A percentile compares a stretch with the other conserved stretches of the same genome.
Evolutionary conservation across 2,329 filamentous ascomycete genomes (phyloP).

Genomic region (Daldinia sp.): DNA sequence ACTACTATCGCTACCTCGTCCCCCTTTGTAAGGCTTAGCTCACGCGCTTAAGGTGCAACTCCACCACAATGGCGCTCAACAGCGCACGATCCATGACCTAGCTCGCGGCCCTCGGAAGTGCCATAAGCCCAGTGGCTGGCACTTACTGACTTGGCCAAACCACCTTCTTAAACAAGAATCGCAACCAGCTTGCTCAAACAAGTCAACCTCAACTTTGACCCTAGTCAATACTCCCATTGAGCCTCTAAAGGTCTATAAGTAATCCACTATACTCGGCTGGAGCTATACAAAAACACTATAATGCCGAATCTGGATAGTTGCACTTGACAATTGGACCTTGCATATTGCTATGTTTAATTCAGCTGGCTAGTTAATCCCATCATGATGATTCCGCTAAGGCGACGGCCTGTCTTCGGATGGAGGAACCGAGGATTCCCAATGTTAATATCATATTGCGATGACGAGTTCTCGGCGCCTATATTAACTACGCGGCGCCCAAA

Average conservation of each 20-base stretch:
- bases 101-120: slow-evolving; percentile 11
- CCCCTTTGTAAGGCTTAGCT: background rate
- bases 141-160: slow-evolving; percentile 3
- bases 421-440: background rate
- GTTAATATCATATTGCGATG: background rate
- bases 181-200: slow-evolving; percentile 5
- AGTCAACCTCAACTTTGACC: background rate
- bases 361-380: background rate
- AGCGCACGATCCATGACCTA: background rate
- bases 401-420: background rate
- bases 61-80: background rate
- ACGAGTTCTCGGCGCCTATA: background rate
- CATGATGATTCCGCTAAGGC: slow-evolving; percentile 2
- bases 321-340: slow-evolving; percentile 27
- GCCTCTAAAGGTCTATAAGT: background rate
- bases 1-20: background rate
- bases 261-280: background rate
- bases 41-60: background rate
- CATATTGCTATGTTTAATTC: slow-evolving; percentile 2
- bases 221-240: background rate
- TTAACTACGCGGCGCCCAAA: background rate
- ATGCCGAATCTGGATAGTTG: slow-evolving; percentile 17
- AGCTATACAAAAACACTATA: slow-evolving; percentile 2
- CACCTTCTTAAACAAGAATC: slow-evolving; percentile 24
- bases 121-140: background rate